A percentile compares a stretch with the other conserved stretches of the same genome.
Evolutionary conservation across 805 yeast species (phyloP).

Genomic region (Maudiozyma serrabonitensis): DNA sequence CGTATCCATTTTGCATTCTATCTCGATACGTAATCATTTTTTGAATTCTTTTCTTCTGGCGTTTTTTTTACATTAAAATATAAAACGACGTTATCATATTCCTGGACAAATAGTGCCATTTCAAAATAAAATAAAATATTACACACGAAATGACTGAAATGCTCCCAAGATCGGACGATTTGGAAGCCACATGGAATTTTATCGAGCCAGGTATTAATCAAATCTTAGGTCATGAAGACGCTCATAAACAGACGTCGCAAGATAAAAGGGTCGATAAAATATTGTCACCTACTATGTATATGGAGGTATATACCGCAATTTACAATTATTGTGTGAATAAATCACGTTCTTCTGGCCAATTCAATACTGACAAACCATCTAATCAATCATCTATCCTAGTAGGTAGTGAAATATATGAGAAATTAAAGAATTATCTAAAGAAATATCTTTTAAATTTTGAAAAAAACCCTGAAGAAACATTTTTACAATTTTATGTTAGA

Average conservation of each 20-base stretch:
- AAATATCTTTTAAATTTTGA: constrained; percentile 44
- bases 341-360: constrained; percentile 39
- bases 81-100: too few species aligned
- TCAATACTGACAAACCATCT: constrained; percentile 31
- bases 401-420: constrained; percentile 81
- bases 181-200: constrained; percentile 64
- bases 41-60: too few species aligned
- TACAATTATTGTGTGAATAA: constrained; percentile 87
- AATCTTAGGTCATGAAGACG: constrained; percentile 52
- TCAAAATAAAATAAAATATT: not conserved
- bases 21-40: too few species aligned
- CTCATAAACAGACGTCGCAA: constrained; percentile 1
- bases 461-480: constrained; percentile 50
- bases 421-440: constrained; percentile 56
- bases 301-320: constrained; percentile 85
- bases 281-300: constrained; percentile 63
- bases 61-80: too few species aligned
- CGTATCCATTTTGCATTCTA: too few species aligned
- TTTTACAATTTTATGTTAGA: constrained; percentile 73
- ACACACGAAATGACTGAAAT: constrained; percentile 18
- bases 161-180: constrained; percentile 49
- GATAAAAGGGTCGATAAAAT: constrained; percentile 45
- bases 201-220: constrained; percentile 68
- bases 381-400: constrained; percentile 43
- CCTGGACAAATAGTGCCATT: too few species aligned